Evolutionary conservation across 768 basidiomycete species (phyloP).

Genomic region (Lactarius sp.): DNA sequence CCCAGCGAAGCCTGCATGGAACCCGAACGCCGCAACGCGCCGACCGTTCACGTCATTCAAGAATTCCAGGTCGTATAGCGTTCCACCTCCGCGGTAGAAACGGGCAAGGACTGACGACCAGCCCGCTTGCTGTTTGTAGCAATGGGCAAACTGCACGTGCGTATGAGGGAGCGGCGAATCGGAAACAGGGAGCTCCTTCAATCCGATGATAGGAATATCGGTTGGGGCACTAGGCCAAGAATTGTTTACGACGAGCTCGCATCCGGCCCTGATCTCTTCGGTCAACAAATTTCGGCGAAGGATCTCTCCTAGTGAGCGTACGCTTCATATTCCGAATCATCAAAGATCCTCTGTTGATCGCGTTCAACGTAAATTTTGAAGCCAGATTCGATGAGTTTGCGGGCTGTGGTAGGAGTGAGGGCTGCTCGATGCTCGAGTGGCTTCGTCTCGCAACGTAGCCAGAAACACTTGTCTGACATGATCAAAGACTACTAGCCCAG

Average conservation of each 20-base stretch:
- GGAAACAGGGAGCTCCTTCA: slow-evolving; percentile 92
- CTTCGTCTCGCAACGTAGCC: slow-evolving; percentile 98
- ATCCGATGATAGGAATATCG: slow-evolving; percentile 78
- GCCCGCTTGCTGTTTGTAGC: slow-evolving; percentile 93
- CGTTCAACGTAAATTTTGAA: slow-evolving; percentile 91
- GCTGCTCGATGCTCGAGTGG: slow-evolving; percentile 90
- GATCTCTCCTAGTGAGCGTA: slow-evolving; percentile 41
- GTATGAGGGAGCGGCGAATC: slow-evolving; percentile 82
- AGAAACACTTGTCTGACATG: slow-evolving; percentile 57
- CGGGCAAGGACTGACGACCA: slow-evolving; percentile 85
- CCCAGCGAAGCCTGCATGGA: slow-evolving; percentile 98
- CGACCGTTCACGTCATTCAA: slow-evolving; percentile 77
- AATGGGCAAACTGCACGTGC: slow-evolving; percentile 98
- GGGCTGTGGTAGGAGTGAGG: slow-evolving; percentile 87
- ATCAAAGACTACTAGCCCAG: not conserved
- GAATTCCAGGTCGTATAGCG: slow-evolving; percentile 94
- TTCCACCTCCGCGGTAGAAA: slow-evolving; percentile 78
- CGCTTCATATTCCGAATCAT: slow-evolving; percentile 89
- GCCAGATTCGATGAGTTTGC: slow-evolving; percentile 80
- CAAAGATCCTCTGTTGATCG: slow-evolving; percentile 91
- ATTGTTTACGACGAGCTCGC: slow-evolving; percentile 80
- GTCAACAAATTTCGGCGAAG: slow-evolving; percentile 13
- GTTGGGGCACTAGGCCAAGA: slow-evolving; percentile 81
- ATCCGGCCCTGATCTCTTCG: slow-evolving; percentile 64
- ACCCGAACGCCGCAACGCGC: slow-evolving; percentile 96